These are phyloP conservation scores for Kazachstania sp. DNA, from an alignment of 1,139 yeast genomes.

Conservation along the genomic window DNA sequence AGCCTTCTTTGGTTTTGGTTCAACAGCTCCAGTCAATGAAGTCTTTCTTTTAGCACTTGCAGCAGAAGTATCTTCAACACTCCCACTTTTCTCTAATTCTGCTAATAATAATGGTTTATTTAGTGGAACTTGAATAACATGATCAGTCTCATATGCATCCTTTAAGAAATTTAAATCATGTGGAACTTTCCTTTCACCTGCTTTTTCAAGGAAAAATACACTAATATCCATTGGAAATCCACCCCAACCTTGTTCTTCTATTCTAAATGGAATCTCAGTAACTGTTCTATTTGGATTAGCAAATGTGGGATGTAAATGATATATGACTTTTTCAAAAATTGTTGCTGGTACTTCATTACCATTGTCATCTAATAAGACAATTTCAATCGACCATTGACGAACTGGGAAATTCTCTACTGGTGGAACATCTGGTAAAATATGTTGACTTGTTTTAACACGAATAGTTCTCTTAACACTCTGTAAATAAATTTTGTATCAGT, in stretches of 20 bases:
- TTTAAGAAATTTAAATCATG: slow-evolving; percentile 85
- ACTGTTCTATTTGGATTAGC: slow-evolving; percentile 76
- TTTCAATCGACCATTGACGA: slow-evolving; percentile 84
- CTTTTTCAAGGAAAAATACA: slow-evolving; percentile 70
- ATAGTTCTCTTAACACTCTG: slow-evolving; percentile 71
- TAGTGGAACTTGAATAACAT: slow-evolving; percentile 65
- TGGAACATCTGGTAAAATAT: slow-evolving; percentile 72
- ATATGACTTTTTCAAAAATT: slow-evolving; percentile 85
- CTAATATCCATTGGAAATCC: slow-evolving; percentile 86
- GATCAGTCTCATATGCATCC: slow-evolving; percentile 71
- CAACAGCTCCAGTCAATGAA: slow-evolving; percentile 24
- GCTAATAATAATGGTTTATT: slow-evolving; percentile 66
- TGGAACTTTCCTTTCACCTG: slow-evolving; percentile 76
- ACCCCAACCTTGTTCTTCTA: slow-evolving; percentile 98
- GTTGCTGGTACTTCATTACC: slow-evolving; percentile 84
- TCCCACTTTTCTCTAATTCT: slow-evolving; percentile 71
- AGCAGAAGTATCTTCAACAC: slow-evolving; percentile 37
- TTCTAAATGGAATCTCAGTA: slow-evolving; percentile 79
- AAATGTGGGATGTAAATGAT: slow-evolving; percentile 91
- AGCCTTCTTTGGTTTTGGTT: slow-evolving; percentile 56
- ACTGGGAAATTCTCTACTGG: slow-evolving; percentile 92
- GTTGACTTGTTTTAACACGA: slow-evolving; percentile 82
- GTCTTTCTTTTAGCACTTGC: slow-evolving; percentile 32
- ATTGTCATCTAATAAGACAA: slow-evolving; percentile 63
- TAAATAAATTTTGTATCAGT: not conserved